Conservation (phyloP, 768 basidiomycete species). For the Rhodotorula taiwanensis region DNA sequence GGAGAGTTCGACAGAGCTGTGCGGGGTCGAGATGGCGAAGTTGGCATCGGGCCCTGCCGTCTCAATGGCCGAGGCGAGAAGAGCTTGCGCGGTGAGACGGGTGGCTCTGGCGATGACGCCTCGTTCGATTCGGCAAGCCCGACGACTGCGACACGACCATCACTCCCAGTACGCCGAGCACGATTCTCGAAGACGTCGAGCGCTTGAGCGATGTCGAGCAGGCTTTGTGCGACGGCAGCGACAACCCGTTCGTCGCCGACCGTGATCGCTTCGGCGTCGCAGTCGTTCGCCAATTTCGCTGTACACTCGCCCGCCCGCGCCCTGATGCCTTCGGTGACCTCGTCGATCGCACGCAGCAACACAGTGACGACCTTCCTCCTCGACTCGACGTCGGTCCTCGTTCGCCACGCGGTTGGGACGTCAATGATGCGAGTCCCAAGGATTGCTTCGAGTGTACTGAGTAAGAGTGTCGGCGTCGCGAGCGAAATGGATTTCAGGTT, state of each 20-base stretch:
- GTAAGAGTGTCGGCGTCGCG: slow-evolving; percentile 20
- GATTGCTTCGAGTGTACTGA: slow-evolving; percentile 20
- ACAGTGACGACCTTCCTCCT: not conserved
- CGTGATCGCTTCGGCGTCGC: too few species aligned
- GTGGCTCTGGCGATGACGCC: not conserved
- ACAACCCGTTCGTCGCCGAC: slow-evolving; percentile 4
- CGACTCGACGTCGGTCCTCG: not conserved
- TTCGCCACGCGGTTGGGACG: slow-evolving; percentile 2
- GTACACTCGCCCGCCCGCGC: not conserved
- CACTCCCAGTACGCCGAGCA: too few species aligned
- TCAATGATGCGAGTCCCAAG: slow-evolving; percentile 26
- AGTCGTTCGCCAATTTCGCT: too few species aligned
- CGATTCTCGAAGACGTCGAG: not conserved
- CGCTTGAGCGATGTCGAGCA: slow-evolving; percentile 11
- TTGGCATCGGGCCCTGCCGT: too few species aligned
- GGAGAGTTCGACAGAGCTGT: too few species aligned
- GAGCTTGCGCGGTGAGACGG: not conserved
- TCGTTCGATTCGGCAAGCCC: not conserved
- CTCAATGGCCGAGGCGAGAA: not conserved
- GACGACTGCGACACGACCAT: too few species aligned
- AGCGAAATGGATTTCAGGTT: not conserved
- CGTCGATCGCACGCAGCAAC: slow-evolving; percentile 8
- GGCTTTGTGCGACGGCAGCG: not conserved
- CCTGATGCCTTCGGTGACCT: slow-evolving; percentile 7
- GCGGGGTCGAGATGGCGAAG: too few species aligned